A percentile compares a stretch with the other conserved stretches of the same genome.
Conservation (phyloP, 2,329 filamentous ascomycete species). For the Trichoderma sp. region DNA sequence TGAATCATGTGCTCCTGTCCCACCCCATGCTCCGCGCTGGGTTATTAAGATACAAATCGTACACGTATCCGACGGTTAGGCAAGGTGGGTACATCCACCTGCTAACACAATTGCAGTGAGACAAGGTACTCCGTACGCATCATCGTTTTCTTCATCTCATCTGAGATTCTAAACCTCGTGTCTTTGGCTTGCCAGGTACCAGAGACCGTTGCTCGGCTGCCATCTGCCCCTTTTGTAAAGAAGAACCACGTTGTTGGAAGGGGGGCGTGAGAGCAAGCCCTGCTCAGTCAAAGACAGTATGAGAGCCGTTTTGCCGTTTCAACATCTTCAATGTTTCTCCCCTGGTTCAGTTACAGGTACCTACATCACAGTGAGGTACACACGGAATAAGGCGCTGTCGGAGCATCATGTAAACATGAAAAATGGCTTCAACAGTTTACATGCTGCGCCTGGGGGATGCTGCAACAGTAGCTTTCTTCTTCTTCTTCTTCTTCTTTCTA, state of each 20-base stretch:
- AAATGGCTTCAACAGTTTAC: not conserved
- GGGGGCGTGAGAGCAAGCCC: not conserved
- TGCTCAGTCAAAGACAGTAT: slow-evolving; percentile 8
- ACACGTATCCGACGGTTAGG: no score
- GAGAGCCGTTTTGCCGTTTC: not conserved
- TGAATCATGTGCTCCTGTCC: slow-evolving; percentile 12
- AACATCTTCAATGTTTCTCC: not conserved
- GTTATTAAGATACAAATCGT: no score
- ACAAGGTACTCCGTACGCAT: not conserved
- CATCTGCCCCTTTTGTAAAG: not conserved
- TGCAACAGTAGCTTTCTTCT: not conserved
- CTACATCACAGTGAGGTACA: not conserved
- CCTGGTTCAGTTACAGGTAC: not conserved
- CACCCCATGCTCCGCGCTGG: not conserved
- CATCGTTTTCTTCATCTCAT: slow-evolving; percentile 8
- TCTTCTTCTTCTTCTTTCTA: no score
- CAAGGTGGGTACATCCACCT: no score
- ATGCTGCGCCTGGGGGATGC: not conserved
- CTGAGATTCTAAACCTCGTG: slow-evolving; percentile 16
- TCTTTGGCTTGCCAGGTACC: not conserved
- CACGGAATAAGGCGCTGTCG: not conserved
- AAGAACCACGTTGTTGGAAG: slow-evolving; percentile 12
- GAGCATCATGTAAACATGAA: not conserved
- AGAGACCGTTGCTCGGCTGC: slow-evolving; percentile 15
- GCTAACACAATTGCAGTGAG: no score